A percentile compares a stretch with the other conserved stretches of the same genome.
Conservation (phyloP, 2,329 filamentous ascomycete genomes). For the Dothidotthia symphoricarpi region DNA sequence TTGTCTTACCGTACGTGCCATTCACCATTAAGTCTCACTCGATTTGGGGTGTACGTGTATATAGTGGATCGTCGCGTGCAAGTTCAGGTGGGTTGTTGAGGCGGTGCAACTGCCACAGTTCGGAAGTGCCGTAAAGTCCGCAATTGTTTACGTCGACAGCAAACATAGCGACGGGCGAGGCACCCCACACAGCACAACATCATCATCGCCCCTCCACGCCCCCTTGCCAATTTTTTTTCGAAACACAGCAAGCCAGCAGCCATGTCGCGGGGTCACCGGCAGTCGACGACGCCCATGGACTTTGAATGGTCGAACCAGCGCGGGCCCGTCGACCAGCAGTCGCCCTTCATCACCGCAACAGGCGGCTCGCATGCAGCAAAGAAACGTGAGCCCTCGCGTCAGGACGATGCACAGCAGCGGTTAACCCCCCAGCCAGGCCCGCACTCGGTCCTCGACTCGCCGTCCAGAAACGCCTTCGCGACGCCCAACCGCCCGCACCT, state of each 20-base stretch:
- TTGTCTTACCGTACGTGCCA: no score
- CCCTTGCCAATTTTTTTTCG: no score
- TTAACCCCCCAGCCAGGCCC: constrained; percentile 24
- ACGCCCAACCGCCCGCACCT: constrained; percentile 45
- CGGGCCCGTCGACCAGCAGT: constrained; percentile 48
- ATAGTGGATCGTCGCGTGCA: no score
- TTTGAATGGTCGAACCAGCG: constrained; percentile 52
- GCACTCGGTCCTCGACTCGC: constrained; percentile 44
- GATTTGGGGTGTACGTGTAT: no score
- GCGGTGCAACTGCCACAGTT: no score
- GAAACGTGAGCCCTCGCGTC: constrained; percentile 40
- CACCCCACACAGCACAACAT: no score
- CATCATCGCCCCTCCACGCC: no score
- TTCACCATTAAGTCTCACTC: no score
- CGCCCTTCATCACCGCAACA: constrained; percentile 47
- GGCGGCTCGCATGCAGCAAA: constrained; percentile 28
- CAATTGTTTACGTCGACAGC: no score
- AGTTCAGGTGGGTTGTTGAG: no score
- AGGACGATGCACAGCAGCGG: constrained; percentile 8
- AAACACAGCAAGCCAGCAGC: constrained; percentile 6
- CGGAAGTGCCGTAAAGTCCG: no score
- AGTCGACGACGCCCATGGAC: constrained; percentile 53
- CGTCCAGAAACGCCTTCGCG: constrained; percentile 47
- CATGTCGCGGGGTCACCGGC: constrained; percentile 36
- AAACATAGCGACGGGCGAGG: no score